These are phyloP conservation scores for Suillus subalutaceus DNA, from an alignment of 768 basidiomycete genomes.

Conservation along the genomic window DNA sequence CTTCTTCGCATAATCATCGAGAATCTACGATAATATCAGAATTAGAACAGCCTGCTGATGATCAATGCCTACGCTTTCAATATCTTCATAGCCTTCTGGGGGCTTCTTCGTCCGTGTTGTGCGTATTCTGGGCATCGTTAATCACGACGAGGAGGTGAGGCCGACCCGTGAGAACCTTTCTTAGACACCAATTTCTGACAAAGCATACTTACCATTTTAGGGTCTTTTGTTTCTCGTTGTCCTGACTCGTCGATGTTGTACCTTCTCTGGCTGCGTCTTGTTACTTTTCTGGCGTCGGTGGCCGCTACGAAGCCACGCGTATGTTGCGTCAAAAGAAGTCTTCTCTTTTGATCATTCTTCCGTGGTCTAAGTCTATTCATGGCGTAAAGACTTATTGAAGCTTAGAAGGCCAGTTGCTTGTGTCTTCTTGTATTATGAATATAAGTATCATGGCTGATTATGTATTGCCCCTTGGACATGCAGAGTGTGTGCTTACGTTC, in stretches of 20 bases:
- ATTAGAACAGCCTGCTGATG: not conserved
- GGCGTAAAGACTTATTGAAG: not conserved
- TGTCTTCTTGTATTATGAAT: not conserved
- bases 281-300: slow-evolving; percentile 7
- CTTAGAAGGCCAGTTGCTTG: not conserved
- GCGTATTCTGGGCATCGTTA: slow-evolving; percentile 88
- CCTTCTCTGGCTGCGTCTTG: slow-evolving; percentile 11
- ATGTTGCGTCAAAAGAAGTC: slow-evolving; percentile 1
- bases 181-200: slow-evolving; percentile 15
- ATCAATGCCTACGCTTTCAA: slow-evolving; percentile 63
- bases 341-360: not conserved
- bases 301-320: not conserved
- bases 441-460: no score
- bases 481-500: not conserved
- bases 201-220: slow-evolving; percentile 16
- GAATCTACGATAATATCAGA: slow-evolving; percentile 57
- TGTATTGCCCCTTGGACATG: not conserved
- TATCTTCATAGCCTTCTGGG: slow-evolving; percentile 95
- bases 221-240: slow-evolving; percentile 10
- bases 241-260: slow-evolving; percentile 1
- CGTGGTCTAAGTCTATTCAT: not conserved
- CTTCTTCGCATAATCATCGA: slow-evolving; percentile 98
- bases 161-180: slow-evolving; percentile 22
- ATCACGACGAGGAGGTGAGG: slow-evolving; percentile 7
- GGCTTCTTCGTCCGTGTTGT: slow-evolving; percentile 92